Evolutionary conservation across 2,329 filamentous ascomycete species (phyloP), one percentile per base, ranked within the genome.

Genomic region (Penicillium sp.): DNA sequence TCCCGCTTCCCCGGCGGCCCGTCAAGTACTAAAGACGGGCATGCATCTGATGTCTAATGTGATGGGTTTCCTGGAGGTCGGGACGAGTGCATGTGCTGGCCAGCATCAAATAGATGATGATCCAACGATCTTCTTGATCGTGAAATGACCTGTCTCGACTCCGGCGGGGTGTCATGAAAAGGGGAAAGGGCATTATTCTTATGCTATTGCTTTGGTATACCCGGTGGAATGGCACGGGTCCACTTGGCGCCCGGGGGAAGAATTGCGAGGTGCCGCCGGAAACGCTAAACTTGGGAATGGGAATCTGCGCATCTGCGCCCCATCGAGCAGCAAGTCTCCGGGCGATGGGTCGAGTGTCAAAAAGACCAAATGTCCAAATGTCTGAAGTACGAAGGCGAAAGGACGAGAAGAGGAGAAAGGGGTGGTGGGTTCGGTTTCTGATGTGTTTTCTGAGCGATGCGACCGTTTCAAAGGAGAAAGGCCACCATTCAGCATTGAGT

Each of bases 161-260:
- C 42, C 6, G 14, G 28, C 28, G 34, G 31, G 22, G 4, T 4
- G 15, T 31, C 54, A 58, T 61, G 34, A 41, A 59, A 54, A 11
- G 17, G 51, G 56, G 35, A 34, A 34, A 2, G 11, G 48, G 41
- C 48, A 31, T 35, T 20, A 49, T 53, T 41, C 25, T 28, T 28
- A 15, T 22, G 4, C 10, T 17, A 48, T 28, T 22, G 4, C 34
- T 42, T n/a, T 53, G 37, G 50, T 28, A 22, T 31, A 31, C 25
- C 51, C 51, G 51, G 38, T n/a, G 25, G 8, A 42, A 34, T 35
- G 51, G 51, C 20, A 45, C 56, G 54, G 22, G 15, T 53, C 63
- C 63, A 65, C 63, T 63, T 60, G 20, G 58, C 38, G 51, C 41
- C 63, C 62, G 63, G 63, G 63, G 62, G 62, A 42, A 41, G 28